phyloP scores from a whole-genome alignment of 2,329 filamentous ascomycete genomes.

The Phoma herbarum region DNA sequence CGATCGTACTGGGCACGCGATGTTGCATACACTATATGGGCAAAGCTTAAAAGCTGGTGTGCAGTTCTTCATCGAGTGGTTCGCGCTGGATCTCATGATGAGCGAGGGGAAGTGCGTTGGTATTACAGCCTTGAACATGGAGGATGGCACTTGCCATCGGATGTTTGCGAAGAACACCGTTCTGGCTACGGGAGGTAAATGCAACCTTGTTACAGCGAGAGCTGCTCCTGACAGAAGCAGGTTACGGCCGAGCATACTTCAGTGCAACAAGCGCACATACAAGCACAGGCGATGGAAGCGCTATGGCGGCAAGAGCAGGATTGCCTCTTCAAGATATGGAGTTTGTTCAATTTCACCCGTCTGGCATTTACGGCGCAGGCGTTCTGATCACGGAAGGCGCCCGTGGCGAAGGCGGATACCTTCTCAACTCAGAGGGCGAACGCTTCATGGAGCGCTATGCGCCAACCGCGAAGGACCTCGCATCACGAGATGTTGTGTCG shows the following conservation, averaged over 20 bases:
- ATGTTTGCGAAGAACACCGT: conserved; percentile 60
- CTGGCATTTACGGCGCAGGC: conserved; percentile 61
- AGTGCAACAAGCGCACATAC: conserved; percentile 61
- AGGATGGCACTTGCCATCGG: conserved; percentile 60
- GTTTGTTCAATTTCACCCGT: conserved; percentile 62
- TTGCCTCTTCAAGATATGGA: conserved; percentile 61
- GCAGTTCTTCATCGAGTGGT: conserved; percentile 62
- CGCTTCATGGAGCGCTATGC: conserved; percentile 63
- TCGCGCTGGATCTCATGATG: conserved; percentile 61
- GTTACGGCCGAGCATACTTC: conserved; percentile 62
- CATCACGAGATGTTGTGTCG: conserved; percentile 59
- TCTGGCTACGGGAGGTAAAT: conserved; percentile 54
- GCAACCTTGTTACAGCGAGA: background rate
- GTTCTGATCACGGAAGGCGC: conserved; percentile 61
- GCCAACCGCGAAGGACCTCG: conserved; percentile 60
- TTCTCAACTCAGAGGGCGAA: conserved; percentile 60
- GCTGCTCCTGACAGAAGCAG: conserved; percentile 24
- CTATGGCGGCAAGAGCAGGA: conserved; percentile 60
- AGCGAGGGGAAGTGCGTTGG: conserved; percentile 58
- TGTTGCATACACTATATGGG: conserved; percentile 61
- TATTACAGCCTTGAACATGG: conserved; percentile 58
- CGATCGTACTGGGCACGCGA: conserved; percentile 60
- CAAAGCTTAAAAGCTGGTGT: conserved; percentile 59
- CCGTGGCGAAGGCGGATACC: conserved; percentile 60
- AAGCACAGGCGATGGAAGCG: conserved; percentile 60